These are phyloP conservation scores for Lentinus brumalis DNA, from an alignment of 768 basidiomycete genomes.

Conservation along the genomic window DNA sequence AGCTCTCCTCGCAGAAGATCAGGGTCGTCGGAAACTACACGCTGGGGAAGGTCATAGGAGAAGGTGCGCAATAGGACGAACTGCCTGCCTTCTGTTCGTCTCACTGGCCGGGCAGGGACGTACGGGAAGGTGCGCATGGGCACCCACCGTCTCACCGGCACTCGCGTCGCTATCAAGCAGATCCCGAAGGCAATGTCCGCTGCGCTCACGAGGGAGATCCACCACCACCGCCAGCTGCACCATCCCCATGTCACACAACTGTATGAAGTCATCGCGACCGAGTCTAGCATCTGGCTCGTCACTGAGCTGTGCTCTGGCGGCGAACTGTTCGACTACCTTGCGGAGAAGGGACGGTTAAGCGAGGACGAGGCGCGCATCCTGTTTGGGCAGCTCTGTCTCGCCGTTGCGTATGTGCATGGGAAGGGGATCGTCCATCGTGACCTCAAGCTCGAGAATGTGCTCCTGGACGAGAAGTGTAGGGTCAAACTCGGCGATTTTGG, in stretches of 20 bases:
- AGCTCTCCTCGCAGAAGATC: constrained; percentile 87
- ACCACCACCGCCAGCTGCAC: constrained; percentile 96
- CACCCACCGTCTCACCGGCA: constrained; percentile 88
- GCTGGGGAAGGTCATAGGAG: constrained; percentile 90
- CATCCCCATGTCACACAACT: constrained; percentile 95
- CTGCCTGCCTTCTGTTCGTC: neutral
- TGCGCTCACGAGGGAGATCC: constrained; percentile 93
- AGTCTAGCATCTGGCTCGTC: constrained; percentile 94
- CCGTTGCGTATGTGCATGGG: constrained; percentile 89
- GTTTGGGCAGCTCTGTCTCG: constrained; percentile 96
- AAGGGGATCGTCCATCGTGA: constrained; percentile 96
- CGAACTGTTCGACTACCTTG: constrained; percentile 97
- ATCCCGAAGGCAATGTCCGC: constrained; percentile 94
- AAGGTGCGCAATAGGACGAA: constrained; percentile 57
- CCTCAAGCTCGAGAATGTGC: constrained; percentile 93
- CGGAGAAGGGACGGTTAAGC: constrained; percentile 85
- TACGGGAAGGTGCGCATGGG: constrained; percentile 96
- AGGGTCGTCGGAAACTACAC: constrained; percentile 95
- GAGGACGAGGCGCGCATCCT: constrained; percentile 83
- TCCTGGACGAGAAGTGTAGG: constrained; percentile 87
- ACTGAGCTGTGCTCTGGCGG: constrained; percentile 97
- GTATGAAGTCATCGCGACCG: constrained; percentile 97
- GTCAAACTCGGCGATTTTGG: constrained; percentile 96
- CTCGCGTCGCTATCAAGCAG: constrained; percentile 95
- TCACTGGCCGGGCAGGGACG: constrained; percentile 50